Percentiles rank a stretch among this genome's conserved stretches.
These are phyloP conservation scores for Arthromyces matolae DNA, from an alignment of 768 basidiomycete species.

Conservation along the genomic window DNA sequence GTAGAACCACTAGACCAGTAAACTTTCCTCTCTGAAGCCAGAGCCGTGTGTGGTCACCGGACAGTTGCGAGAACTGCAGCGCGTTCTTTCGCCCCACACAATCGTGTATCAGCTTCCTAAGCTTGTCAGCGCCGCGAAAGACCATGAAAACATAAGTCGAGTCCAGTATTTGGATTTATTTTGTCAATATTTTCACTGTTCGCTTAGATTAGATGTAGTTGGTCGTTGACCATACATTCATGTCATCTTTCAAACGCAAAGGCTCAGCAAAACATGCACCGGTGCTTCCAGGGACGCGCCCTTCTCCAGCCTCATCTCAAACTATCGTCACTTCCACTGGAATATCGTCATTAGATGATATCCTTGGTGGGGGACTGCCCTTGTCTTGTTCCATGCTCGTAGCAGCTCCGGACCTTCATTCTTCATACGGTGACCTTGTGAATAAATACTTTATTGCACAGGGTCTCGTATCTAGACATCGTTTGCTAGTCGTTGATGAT, in stretches of 20 bases:
- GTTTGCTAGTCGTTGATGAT: slow-evolving; percentile 62
- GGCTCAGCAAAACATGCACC: slow-evolving; percentile 39
- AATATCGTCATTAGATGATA: slow-evolving; percentile 89
- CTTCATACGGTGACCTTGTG: slow-evolving; percentile 80
- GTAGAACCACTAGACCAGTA: slow-evolving; percentile 11
- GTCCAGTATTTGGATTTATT: slow-evolving; percentile 1
- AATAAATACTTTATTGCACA: slow-evolving; percentile 89
- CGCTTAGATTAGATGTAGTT: slow-evolving; percentile 1
- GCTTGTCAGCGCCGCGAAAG: background rate
- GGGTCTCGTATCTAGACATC: slow-evolving; percentile 72
- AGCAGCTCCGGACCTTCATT: slow-evolving; percentile 82
- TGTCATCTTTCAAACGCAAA: slow-evolving; percentile 84
- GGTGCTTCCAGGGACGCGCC: slow-evolving; percentile 49
- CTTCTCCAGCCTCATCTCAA: slow-evolving; percentile 52
- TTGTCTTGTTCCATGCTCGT: slow-evolving; percentile 70
- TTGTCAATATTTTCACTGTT: too few relatives aligned
- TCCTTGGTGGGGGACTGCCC: slow-evolving; percentile 89
- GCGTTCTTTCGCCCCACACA: slow-evolving; percentile 1
- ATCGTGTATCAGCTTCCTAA: background rate
- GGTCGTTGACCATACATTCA: slow-evolving; percentile 20
- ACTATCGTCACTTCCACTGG: slow-evolving; percentile 77
- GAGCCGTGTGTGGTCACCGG: slow-evolving; percentile 13
- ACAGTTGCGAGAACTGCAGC: slow-evolving; percentile 1
- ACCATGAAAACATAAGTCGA: slow-evolving; percentile 9
- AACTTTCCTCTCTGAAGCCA: slow-evolving; percentile 18